Evolutionary conservation across 345 rosid genomes (phyloP).

Genomic region (Boechera stricta): DNA sequence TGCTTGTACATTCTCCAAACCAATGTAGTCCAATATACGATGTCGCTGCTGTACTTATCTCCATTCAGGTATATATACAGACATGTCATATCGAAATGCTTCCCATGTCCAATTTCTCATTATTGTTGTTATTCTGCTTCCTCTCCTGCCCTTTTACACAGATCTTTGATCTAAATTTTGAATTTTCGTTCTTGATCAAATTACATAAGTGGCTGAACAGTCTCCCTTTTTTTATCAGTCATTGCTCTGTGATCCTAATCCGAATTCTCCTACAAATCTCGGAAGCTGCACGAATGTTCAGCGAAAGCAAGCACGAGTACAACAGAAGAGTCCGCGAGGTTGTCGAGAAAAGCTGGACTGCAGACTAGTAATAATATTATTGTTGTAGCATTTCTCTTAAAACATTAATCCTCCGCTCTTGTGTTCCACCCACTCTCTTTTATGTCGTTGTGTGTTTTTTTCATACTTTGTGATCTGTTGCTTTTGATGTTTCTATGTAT

Average conservation of each 20-base stretch:
- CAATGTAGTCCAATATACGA: constrained; percentile 87
- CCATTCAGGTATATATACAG: constrained; percentile 62
- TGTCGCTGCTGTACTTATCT: constrained; percentile 84
- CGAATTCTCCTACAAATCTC: constrained; percentile 94
- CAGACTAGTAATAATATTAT: constrained; percentile 54
- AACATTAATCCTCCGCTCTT: constrained; percentile 15
- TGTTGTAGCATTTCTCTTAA: constrained; percentile 15
- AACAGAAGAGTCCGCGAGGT: constrained; percentile 86
- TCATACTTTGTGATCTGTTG: constrained; percentile 37
- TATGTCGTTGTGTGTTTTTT: constrained; percentile 28
- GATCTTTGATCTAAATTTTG: too few species aligned
- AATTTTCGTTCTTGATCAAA: background rate
- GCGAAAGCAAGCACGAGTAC: constrained; percentile 91
- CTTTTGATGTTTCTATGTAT: constrained; percentile 25
- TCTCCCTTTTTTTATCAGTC: constrained; percentile 52
- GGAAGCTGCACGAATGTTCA: constrained; percentile 96
- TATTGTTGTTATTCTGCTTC: constrained; percentile 16
- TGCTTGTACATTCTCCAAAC: constrained; percentile 59
- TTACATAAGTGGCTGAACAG: background rate
- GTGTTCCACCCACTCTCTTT: background rate
- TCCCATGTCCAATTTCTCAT: background rate
- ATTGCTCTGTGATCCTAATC: constrained; percentile 90
- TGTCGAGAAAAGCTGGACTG: constrained; percentile 93
- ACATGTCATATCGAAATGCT: background rate
- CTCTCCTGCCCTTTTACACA: background rate